These are phyloP conservation scores for Penicillium turbatum DNA, from an alignment of 495 filamentous ascomycete genomes.

Conservation along the genomic window DNA sequence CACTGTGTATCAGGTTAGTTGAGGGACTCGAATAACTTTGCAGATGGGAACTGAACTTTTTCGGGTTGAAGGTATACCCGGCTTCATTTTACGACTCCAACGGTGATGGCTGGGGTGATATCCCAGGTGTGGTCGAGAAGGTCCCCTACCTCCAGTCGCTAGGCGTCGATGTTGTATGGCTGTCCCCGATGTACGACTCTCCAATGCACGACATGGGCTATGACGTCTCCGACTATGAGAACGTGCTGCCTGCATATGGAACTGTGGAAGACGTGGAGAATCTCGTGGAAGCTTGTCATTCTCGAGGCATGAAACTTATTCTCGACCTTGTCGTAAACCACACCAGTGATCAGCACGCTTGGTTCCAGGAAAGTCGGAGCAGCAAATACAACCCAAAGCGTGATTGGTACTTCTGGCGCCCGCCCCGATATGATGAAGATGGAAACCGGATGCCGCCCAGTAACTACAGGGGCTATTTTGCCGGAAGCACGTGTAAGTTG, in stretches of 20 bases:
- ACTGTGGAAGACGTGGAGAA: constrained; percentile 49
- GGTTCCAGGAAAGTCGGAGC: constrained; percentile 50
- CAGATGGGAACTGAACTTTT: background rate
- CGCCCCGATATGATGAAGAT: constrained; percentile 38
- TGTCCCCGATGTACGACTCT: constrained; percentile 44
- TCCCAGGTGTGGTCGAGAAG: constrained; percentile 52
- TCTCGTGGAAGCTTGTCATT: constrained; percentile 45
- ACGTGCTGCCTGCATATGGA: constrained; percentile 49
- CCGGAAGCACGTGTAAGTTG: constrained; percentile 41
- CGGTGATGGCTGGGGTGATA: constrained; percentile 55
- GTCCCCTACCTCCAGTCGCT: constrained; percentile 49
- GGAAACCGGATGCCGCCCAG: constrained; percentile 51
- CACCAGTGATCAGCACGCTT: constrained; percentile 51
- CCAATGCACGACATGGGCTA: constrained; percentile 51
- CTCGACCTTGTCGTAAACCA: constrained; percentile 58
- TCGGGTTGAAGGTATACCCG: constrained; percentile 7
- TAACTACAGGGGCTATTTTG: constrained; percentile 51
- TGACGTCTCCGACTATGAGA: constrained; percentile 56
- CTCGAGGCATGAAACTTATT: constrained; percentile 49
- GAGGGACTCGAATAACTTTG: constrained; percentile 15
- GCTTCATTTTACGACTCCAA: constrained; percentile 52
- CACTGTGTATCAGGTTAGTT: constrained; percentile 45
- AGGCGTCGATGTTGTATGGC: constrained; percentile 57
- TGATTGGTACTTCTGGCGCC: constrained; percentile 58
- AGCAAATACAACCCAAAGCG: constrained; percentile 45